Conservation (phyloP, 2,329 filamentous ascomycete species). For the Diaporthe destruens region DNA sequence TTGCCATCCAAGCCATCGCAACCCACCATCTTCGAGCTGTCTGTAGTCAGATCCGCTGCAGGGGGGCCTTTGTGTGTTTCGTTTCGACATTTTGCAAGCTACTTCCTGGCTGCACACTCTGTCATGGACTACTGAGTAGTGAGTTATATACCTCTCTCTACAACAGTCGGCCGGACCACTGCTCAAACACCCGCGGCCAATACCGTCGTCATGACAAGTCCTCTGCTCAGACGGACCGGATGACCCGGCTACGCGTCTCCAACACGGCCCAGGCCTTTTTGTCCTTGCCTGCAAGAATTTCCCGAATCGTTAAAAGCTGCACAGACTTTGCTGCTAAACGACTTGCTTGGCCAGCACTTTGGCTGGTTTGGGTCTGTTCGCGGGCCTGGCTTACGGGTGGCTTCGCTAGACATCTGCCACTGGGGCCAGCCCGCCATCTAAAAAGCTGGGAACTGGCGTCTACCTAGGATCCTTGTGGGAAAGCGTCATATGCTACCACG, state of each 20-base stretch:
- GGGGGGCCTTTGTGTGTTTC: constrained; percentile 29
- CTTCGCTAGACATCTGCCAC: constrained; percentile 24
- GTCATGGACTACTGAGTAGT: not conserved
- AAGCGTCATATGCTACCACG: not conserved
- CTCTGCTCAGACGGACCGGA: constrained; percentile 30
- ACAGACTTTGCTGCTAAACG: constrained; percentile 18
- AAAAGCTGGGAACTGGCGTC: not conserved
- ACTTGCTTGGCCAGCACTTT: constrained; percentile 7
- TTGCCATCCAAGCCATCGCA: no score
- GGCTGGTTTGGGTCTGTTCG: constrained; percentile 16
- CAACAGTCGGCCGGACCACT: not conserved
- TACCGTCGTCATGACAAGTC: constrained; percentile 23
- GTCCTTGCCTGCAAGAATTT: constrained; percentile 31
- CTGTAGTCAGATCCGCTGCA: constrained; percentile 32
- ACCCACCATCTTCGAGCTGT: constrained; percentile 14
- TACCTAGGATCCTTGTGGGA: not conserved
- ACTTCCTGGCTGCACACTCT: constrained; percentile 19
- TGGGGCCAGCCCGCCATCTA: not conserved
- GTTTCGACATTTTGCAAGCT: constrained; percentile 27
- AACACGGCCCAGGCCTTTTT: constrained; percentile 20
- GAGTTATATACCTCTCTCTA: constrained; percentile 14
- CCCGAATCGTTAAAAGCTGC: constrained; percentile 27
- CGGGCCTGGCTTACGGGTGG: constrained; percentile 18
- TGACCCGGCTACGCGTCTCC: constrained; percentile 39
- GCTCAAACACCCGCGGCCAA: constrained; percentile 21